Evolutionary conservation across 257 asterid genomes (phyloP).

Genomic region (Rauvolfia tetraphylla): DNA sequence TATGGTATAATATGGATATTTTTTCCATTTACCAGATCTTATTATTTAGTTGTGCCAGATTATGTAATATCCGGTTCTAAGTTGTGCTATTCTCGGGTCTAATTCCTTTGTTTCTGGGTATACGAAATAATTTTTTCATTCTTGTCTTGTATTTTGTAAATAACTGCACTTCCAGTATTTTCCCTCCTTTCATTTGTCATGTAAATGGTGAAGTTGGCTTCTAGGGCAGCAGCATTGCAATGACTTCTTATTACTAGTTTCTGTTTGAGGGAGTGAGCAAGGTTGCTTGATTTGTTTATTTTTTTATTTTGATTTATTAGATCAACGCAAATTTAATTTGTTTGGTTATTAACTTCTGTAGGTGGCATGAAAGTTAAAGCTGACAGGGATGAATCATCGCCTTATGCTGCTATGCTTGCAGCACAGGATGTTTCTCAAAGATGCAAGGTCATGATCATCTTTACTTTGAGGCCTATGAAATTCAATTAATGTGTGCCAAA

Average conservation of each 20-base stretch:
- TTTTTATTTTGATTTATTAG: too few species aligned
- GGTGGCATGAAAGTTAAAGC: constrained; percentile 97
- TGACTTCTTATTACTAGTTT: too few species aligned
- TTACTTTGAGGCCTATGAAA: background rate
- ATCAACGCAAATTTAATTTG: background rate
- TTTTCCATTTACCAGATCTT: background rate
- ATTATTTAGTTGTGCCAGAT: background rate
- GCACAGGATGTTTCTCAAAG: constrained; percentile 81
- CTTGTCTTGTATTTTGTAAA: background rate
- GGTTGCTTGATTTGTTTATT: background rate
- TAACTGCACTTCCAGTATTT: background rate
- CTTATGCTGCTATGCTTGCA: constrained; percentile 97
- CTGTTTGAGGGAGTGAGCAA: background rate
- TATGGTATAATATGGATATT: background rate
- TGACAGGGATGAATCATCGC: constrained; percentile 92
- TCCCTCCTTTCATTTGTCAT: background rate
- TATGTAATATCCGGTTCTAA: background rate
- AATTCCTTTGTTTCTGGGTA: too few species aligned
- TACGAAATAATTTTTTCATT: background rate
- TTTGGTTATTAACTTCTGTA: constrained; percentile 11
- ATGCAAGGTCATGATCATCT: constrained; percentile 60
- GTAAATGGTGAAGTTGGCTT: background rate
- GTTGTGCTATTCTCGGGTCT: background rate
- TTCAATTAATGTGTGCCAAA: background rate
- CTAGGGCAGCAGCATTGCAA: background rate